Evolutionary conservation across 352 stramenopile species (phyloP), one percentile per base, ranked within the genome.

Genomic region (Pythium guiyangense): DNA sequence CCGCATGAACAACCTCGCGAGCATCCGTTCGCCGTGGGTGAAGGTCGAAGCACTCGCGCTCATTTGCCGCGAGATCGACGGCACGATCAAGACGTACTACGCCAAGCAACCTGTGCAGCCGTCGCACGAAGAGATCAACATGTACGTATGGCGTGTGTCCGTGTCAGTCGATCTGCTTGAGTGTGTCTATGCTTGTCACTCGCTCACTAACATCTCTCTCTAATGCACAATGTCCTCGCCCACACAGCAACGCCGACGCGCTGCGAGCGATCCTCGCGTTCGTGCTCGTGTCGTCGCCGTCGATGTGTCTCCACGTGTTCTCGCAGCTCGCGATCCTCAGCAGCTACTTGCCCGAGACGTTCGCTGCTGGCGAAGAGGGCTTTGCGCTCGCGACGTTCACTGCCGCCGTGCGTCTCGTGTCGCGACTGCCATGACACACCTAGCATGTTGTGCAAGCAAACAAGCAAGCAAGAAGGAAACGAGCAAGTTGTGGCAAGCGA

Each of bases 291-390:
- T 68, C 74, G 5, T 65, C 80, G 11, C 74, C 76, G 10, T 70
- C 66, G 9, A 67, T 66, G 2, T 79, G 73, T 22, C 55, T 64
- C 10, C 78, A 86, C 47, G 46, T 77, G 25, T 79, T 74, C 52
- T 84, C 80, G 10, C 80, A 89, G 47, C 61, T 91, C 10, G 78
- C 70, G 31, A 59, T 91, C 20, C 55, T 91, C 1, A 71, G 78
- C 15, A 77, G 77, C 59, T 88, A 79, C 54, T 65, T 74, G 47
- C 63, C 74, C 31, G 52, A 60, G 49, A 59, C 46, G 49, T 63
- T 52, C n/a, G 52, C 44, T 11, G 64, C 62, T 15, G 71, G 78
- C 6, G 71, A 72, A 34, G 63, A 77, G 27, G 73, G 75, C 0
- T 88, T 86, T 50, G 78, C 75, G 1, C 54, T 88, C 54, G 74